Evolutionary conservation across 139 green algal genomes (phyloP).

Genomic region (Chlorella vulgaris): DNA sequence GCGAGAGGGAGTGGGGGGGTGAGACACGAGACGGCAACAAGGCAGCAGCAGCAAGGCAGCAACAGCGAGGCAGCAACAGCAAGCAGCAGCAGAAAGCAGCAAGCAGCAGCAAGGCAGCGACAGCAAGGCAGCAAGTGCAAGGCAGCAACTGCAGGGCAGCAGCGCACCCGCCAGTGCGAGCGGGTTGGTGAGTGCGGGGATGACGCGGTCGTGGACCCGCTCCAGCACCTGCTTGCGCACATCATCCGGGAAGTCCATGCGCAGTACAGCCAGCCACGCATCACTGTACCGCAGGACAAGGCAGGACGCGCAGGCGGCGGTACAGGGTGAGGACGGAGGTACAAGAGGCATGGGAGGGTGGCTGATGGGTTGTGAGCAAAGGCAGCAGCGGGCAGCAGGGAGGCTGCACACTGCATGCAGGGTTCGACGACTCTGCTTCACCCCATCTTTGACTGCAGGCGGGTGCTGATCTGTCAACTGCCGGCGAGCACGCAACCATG

Average conservation of each 20-base stretch:
- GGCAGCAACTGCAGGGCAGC: constrained; percentile 66
- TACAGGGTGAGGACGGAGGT: neutral
- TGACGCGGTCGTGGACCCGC: constrained; percentile 65
- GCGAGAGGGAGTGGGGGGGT: neutral
- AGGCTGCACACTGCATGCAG: too few relatives aligned
- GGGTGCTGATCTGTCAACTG: too few relatives aligned
- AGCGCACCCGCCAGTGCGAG: constrained; percentile 48
- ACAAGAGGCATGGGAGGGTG: neutral
- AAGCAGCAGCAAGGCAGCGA: neutral
- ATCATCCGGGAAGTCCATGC: constrained; percentile 71
- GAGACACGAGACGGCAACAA: neutral
- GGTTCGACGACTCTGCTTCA: too few relatives aligned
- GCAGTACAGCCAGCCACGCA: constrained; percentile 87
- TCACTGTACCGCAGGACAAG: too few relatives aligned
- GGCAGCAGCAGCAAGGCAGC: neutral
- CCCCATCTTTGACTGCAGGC: too few relatives aligned
- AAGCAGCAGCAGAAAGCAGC: too few relatives aligned
- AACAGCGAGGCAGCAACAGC: too few relatives aligned
- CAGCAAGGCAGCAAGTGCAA: too few relatives aligned
- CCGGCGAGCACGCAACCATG: too few relatives aligned
- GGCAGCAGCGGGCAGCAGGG: too few relatives aligned
- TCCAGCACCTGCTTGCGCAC: constrained; percentile 73
- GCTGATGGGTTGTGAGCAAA: neutral
- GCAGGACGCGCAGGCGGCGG: too few relatives aligned
- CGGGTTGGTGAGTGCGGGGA: constrained; percentile 66